Percentiles rank a stretch among this genome's conserved stretches.
Evolutionary conservation across 2,329 filamentous ascomycete species (phyloP).

Genomic region (Macrophomina pseudophaseolina): DNA sequence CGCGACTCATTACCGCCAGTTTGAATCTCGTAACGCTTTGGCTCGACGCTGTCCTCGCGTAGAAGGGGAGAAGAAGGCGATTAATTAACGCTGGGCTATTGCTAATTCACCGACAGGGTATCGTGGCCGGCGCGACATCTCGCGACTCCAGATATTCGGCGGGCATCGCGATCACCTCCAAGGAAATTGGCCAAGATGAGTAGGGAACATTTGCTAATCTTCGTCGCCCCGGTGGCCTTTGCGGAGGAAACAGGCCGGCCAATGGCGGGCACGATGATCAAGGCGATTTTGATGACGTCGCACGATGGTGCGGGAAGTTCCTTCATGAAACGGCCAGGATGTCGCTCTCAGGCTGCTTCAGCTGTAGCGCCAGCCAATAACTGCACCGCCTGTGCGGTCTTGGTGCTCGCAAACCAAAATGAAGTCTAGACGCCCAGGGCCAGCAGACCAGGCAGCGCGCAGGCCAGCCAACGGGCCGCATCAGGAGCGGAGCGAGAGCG

Average conservation of each 20-base stretch:
- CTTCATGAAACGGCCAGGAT: slow-evolving; percentile 10
- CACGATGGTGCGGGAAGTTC: slow-evolving; percentile 2
- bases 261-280: not conserved
- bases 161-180: not conserved
- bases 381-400: not conserved
- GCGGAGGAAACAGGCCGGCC: not conserved
- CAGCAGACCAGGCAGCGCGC: not conserved
- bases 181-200: slow-evolving; percentile 8
- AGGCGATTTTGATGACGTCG: slow-evolving; percentile 5
- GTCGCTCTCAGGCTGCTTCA: not conserved
- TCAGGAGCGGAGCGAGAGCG: not conserved
- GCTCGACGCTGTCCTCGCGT: slow-evolving; percentile 2
- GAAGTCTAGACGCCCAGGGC: slow-evolving; percentile 3
- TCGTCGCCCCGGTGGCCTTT: not conserved
- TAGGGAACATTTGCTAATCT: not conserved
- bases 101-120: not conserved
- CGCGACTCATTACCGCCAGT: not conserved
- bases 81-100: not conserved
- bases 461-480: not conserved
- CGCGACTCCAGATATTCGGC: not conserved
- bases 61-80: not conserved
- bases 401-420: not conserved
- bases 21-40: slow-evolving; percentile 1
- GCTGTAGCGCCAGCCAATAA: slow-evolving; percentile 3
- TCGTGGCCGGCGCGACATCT: not conserved